Base-by-base conservation (phyloP, 1,284 basidiomycete genomes). In the Meripilus lineatus region DNA sequence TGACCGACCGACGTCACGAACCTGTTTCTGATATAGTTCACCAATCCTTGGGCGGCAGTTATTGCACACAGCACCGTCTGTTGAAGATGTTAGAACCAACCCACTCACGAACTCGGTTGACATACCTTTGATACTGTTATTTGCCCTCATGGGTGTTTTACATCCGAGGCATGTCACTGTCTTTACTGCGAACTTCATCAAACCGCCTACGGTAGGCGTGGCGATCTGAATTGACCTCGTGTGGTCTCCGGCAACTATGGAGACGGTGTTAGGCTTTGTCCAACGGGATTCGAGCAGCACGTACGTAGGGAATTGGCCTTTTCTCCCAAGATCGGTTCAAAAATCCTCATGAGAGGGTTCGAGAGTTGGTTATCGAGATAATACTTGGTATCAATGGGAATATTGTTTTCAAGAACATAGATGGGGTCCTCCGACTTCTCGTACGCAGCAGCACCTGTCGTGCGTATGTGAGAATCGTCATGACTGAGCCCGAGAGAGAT, bases 121-220 rank as follows among this genome's bases (percentile, higher is more conserved):
- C 70, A 41, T 53, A 93, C 90, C 82, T 54, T 81, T 74, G 20
- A 77, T 60, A 47, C 83, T 84, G 52, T 89, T 88, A 50, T 76
- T 84, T 2, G 75, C 62, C 49, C 80, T 75, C 42, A 97, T 60
- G 10, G 90, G 83, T 0, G 93, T 93, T 64, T 93, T 93, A 67
- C 93, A 98, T 0, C 93, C 90, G 30, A 98, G 69, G 58, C 93
- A 98, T 1, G 91, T 97, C 0, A 88, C 79, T 0, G 89, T 93
- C 67, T 93, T 94, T 21, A 95, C 90, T 0, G 93, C 92, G 57
- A 95, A 98, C 63, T 94, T 95, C 94, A 97, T 98, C 42, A 98
- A 64, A 13, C 93, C 93, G 17, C 94, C 94, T 8, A 92, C 79
- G 0, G 90, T 94, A 0, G 93, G 93, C 1, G 93, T 97, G 3